Conservation (phyloP, 805 yeast genomes). For the Pichia kluyveri region DNA sequence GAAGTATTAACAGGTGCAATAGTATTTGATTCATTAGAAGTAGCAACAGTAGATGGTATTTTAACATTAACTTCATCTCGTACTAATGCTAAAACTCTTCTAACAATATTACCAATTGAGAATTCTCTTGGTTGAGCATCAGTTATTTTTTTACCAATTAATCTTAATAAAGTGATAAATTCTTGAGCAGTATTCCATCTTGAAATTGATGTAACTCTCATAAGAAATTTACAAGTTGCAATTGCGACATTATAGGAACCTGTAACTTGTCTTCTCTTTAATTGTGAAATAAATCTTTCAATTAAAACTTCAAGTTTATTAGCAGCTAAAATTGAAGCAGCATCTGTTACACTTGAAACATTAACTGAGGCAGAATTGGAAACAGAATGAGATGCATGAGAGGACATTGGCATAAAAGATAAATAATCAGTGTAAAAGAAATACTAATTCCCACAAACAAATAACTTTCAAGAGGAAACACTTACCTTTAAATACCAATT, state of each 20-base stretch:
- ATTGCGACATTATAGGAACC: constrained; percentile 81
- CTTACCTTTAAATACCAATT: too few relatives aligned
- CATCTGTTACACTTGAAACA: background rate
- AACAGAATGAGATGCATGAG: background rate
- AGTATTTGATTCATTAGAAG: background rate
- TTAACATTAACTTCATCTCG: constrained; percentile 66
- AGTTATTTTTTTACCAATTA: constrained; percentile 59
- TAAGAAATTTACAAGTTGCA: constrained; percentile 77
- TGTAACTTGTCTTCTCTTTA: constrained; percentile 75
- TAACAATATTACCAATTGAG: constrained; percentile 80
- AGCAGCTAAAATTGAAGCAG: constrained; percentile 11
- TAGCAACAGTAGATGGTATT: background rate
- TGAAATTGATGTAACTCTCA: constrained; percentile 82
- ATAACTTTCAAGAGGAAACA: too few relatives aligned
- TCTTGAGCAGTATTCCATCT: constrained; percentile 78
- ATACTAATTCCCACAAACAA: too few relatives aligned
- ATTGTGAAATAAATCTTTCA: constrained; percentile 31
- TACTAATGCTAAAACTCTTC: constrained; percentile 79
- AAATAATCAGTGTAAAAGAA: background rate
- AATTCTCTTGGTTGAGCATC: constrained; percentile 86
- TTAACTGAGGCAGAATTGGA: background rate
- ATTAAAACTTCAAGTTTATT: constrained; percentile 24
- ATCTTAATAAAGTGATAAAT: constrained; percentile 60
- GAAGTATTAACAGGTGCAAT: constrained; percentile 46
- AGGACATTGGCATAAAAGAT: background rate